These are phyloP conservation scores for Spirogloea muscicola DNA, from an alignment of 139 green algal species.

Conservation along the genomic window DNA sequence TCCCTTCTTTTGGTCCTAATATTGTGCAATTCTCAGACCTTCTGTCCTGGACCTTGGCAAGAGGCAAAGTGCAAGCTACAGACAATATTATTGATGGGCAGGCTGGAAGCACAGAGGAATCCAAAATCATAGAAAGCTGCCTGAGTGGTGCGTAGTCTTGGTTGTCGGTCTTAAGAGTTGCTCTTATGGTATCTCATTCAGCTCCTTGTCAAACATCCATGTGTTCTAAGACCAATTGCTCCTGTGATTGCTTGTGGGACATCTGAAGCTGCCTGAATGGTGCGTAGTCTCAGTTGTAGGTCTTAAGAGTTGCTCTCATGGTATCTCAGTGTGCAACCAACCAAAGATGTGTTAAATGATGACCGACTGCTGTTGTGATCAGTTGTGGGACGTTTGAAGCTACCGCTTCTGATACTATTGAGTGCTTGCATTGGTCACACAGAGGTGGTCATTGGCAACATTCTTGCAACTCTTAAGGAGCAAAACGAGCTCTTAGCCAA, in stretches of 20 bases:
- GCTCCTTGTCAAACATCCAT: too few relatives aligned
- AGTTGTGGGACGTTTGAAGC: background rate
- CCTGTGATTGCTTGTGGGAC: too few relatives aligned
- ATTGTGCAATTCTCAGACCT: conserved; percentile 16
- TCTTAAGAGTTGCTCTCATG: conserved; percentile 20
- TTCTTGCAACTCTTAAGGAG: conserved; percentile 1
- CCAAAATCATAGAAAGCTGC: background rate
- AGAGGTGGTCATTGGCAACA: background rate
- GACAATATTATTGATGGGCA: conserved; percentile 10
- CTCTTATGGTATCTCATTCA: too few relatives aligned
- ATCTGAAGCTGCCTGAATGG: too few relatives aligned
- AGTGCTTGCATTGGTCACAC: background rate
- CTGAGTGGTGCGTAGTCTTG: too few relatives aligned
- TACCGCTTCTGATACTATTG: too few relatives aligned
- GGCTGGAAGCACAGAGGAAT: background rate
- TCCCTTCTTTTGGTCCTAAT: conserved; percentile 1
- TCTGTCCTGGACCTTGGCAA: conserved; percentile 21
- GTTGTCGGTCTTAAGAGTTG: too few relatives aligned
- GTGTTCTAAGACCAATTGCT: too few relatives aligned
- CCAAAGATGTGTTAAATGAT: too few relatives aligned
- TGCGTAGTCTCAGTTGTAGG: too few relatives aligned
- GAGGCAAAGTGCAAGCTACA: too few relatives aligned
- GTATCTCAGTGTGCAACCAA: background rate
- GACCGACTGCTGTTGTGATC: too few relatives aligned
- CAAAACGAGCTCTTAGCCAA: conserved; percentile 43